Evolutionary conservation across 2,329 filamentous ascomycete genomes (phyloP).

Genomic region (Colletotrichum cereale): DNA sequence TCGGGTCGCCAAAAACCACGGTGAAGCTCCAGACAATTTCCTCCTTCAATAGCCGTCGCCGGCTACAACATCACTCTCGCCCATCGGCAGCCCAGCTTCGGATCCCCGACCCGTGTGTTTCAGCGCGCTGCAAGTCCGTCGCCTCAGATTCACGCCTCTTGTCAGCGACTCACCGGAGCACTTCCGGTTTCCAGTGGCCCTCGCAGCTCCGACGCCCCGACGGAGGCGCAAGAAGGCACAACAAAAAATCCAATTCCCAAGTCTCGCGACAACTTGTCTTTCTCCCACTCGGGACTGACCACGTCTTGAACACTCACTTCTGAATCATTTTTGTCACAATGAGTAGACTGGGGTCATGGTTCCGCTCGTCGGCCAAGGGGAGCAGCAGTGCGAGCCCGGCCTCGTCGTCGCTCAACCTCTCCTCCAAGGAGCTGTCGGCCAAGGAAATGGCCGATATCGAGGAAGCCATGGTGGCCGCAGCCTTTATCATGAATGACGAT

Average conservation of each 20-base stretch:
- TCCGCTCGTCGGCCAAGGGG: slow-evolving; percentile 57
- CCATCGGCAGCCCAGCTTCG: slow-evolving; percentile 24
- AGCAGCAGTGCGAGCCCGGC: slow-evolving; percentile 49
- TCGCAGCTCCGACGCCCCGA: slow-evolving; percentile 31
- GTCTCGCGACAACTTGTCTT: not conserved
- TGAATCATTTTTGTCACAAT: slow-evolving; percentile 46
- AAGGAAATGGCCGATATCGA: slow-evolving; percentile 67
- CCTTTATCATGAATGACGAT: slow-evolving; percentile 89
- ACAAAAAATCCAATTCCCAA: not conserved
- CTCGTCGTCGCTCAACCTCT: slow-evolving; percentile 46
- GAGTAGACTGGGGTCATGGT: slow-evolving; percentile 65
- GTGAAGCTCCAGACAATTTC: not conserved
- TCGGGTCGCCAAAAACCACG: slow-evolving; percentile 8
- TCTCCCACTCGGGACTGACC: not conserved
- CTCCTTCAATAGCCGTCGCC: slow-evolving; percentile 1
- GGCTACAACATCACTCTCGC: slow-evolving; percentile 27
- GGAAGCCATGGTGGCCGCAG: slow-evolving; percentile 73
- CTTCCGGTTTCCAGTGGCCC: slow-evolving; percentile 30
- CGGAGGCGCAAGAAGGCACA: not conserved
- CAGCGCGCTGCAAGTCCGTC: slow-evolving; percentile 23
- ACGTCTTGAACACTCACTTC: not conserved
- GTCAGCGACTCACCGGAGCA: slow-evolving; percentile 35
- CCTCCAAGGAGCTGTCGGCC: slow-evolving; percentile 56
- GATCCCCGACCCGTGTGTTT: slow-evolving; percentile 35
- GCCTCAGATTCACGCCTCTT: slow-evolving; percentile 30